phyloP scores from a whole-genome alignment of 192 early-diverging fungal genomes.

The Podila clonocystis region DNA sequence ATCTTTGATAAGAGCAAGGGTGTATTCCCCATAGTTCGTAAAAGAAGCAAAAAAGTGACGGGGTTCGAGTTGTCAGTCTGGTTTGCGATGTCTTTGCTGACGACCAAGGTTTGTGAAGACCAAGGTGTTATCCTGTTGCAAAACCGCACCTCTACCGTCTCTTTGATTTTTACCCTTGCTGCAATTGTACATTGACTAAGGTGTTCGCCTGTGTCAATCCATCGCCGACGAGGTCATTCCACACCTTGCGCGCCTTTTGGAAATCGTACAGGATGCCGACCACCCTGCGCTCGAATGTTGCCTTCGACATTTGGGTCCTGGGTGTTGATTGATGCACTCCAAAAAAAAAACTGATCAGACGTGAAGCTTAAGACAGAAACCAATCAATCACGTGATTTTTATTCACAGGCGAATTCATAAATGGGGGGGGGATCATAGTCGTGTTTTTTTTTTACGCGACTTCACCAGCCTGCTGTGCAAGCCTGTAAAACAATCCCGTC shows the following conservation, averaged over 20 bases:
- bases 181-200: slow-evolving; percentile 66
- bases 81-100: too few relatives aligned
- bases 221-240: slow-evolving; percentile 71
- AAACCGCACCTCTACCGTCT: neutral
- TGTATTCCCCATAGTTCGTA: neutral
- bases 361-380: too few relatives aligned
- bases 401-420: neutral
- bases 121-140: neutral
- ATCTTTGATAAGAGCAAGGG: slow-evolving; percentile 5
- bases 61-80: neutral
- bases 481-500: slow-evolving; percentile 15
- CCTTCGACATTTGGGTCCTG: slow-evolving; percentile 28
- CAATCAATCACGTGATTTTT: too few relatives aligned
- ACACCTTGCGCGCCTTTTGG: slow-evolving; percentile 43
- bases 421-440: neutral
- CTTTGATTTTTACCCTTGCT: slow-evolving; percentile 45
- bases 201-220: slow-evolving; percentile 78
- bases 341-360: too few relatives aligned
- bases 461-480: slow-evolving; percentile 38
- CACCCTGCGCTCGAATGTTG: slow-evolving; percentile 46
- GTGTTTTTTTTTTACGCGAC: neutral
- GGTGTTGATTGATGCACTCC: too few relatives aligned
- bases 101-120: neutral
- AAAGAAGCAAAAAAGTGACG: neutral
- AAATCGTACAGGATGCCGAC: slow-evolving; percentile 47